These are phyloP conservation scores for Phytophthora pseudosyringae DNA, from an alignment of 352 stramenopile genomes.

Conservation along the genomic window DNA sequence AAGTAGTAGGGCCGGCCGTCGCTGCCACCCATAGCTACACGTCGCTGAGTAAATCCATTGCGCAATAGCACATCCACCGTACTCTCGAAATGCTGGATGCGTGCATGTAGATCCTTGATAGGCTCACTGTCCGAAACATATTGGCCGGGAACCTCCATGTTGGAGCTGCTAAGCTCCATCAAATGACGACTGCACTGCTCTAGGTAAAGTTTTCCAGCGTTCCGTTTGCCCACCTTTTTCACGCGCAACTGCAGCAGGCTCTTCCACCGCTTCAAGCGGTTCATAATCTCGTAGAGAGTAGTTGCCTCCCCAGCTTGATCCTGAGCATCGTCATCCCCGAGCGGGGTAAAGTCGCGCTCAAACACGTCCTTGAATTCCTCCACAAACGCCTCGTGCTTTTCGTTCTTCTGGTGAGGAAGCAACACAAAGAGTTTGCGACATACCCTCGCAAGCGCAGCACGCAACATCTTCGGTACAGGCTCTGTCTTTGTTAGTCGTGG, in stretches of 20 bases:
- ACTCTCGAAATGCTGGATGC: conserved; percentile 90
- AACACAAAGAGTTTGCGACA: conserved; percentile 93
- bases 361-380: conserved; percentile 89
- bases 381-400: conserved; percentile 90
- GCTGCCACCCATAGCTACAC: conserved; percentile 89
- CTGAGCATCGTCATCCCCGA: conserved; percentile 33
- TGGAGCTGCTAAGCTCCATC: conserved; percentile 87
- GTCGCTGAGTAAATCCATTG: conserved; percentile 92
- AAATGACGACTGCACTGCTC: conserved; percentile 91
- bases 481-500: conserved; percentile 81
- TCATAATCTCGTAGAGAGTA: conserved; percentile 88
- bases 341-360: conserved; percentile 82
- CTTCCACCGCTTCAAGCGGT: conserved; percentile 92
- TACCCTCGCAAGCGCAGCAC: conserved; percentile 92
- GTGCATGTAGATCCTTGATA: conserved; percentile 92
- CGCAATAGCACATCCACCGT: conserved; percentile 85
- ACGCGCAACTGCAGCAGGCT: conserved; percentile 87
- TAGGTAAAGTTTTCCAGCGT: conserved; percentile 76
- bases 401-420: conserved; percentile 84
- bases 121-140: conserved; percentile 92
- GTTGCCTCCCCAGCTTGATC: conserved; percentile 37
- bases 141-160: conserved; percentile 92
- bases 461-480: conserved; percentile 87
- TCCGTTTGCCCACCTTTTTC: conserved; percentile 73
- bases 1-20: conserved; percentile 92